Percentiles rank a stretch among this genome's conserved stretches.
These are phyloP conservation scores for Heritiera fomes DNA, from an alignment of 345 rosid species.

Conservation along the genomic window DNA sequence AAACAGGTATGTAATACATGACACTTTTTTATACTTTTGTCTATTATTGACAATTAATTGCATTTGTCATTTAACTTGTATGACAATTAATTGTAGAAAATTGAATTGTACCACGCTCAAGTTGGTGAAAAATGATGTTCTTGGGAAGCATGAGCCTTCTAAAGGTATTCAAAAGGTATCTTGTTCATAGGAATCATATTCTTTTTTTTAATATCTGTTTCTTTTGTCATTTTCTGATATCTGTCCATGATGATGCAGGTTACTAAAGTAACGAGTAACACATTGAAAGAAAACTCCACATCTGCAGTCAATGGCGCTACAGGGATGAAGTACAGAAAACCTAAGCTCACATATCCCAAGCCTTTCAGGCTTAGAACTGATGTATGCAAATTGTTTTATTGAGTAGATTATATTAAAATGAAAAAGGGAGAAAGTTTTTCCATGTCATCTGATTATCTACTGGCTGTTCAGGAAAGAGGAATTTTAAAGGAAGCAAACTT, in stretches of 20 bases:
- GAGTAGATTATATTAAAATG: background rate
- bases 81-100: constrained; percentile 38
- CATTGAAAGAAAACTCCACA: constrained; percentile 39
- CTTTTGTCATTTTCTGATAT: constrained; percentile 20
- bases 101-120: constrained; percentile 18
- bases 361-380: constrained; percentile 94
- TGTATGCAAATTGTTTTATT: constrained; percentile 45
- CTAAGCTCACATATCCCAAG: constrained; percentile 86
- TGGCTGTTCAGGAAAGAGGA: constrained; percentile 55
- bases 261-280: constrained; percentile 33
- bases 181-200: constrained; percentile 5
- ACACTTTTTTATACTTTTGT: background rate
- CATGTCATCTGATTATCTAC: constrained; percentile 20
- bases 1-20: constrained; percentile 46
- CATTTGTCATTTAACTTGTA: background rate
- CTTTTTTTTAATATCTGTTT: constrained; percentile 7
- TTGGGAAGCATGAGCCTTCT: constrained; percentile 37
- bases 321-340: constrained; percentile 53
- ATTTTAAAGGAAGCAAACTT: constrained; percentile 73
- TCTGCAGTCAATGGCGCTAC: constrained; percentile 27
- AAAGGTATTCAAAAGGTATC: constrained; percentile 45
- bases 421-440: background rate
- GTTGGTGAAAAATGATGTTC: constrained; percentile 32
- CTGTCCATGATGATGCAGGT: constrained; percentile 39
- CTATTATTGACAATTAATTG: background rate